Evolutionary conservation across 2,329 filamentous ascomycete species (phyloP), one percentile per base, ranked within the genome.

Genomic region (Botrytis elliptica): DNA sequence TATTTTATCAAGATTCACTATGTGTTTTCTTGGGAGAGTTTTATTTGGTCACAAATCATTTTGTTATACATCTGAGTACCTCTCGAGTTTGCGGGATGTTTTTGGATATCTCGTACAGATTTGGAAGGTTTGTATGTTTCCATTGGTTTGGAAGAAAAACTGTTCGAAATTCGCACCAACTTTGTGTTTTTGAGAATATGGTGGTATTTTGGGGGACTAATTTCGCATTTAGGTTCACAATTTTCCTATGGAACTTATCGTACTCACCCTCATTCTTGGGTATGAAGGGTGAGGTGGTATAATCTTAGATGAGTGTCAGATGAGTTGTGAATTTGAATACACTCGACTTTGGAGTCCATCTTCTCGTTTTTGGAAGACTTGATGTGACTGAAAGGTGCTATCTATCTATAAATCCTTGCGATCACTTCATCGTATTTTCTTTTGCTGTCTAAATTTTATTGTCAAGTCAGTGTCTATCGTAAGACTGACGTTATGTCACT

Each of bases 401-500:
- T 22, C 4, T 40, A n/a, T 5, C 3, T 1, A 62, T 16, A 16
- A 1, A 7, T 62, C 25, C 7, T 16, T 38, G 12, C 22, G 12
- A n/a, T 40, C 4, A 25, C 25, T 9, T 7, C 22, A 38, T 25
- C 14, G 8, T 14, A 0, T 20, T 16, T n/a, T 1, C 1, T 18
- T 62, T 60, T 12, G 29, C 5, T 12, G 3, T 9, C 22, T n/a
- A 12, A n/a, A 14, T 9, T 3, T 18, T 62, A 18, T n/a, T 1
- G 2, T n/a, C 3, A 22, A n/a, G 12, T 40, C 36, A 4, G 0
- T 33, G 57, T 12, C 16, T 3, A 29, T 16, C 2, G 3, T 33
- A 5, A 36, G 9, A 4, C 4, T n/a, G 22, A 16, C n/a, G 4
- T 16, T 7, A 1, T 1, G 9, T n/a, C 0, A 25, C 3, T 1